phyloP scores from a whole-genome alignment of 2,329 filamentous ascomycete genomes.

The Fusarium penzigii region DNA sequence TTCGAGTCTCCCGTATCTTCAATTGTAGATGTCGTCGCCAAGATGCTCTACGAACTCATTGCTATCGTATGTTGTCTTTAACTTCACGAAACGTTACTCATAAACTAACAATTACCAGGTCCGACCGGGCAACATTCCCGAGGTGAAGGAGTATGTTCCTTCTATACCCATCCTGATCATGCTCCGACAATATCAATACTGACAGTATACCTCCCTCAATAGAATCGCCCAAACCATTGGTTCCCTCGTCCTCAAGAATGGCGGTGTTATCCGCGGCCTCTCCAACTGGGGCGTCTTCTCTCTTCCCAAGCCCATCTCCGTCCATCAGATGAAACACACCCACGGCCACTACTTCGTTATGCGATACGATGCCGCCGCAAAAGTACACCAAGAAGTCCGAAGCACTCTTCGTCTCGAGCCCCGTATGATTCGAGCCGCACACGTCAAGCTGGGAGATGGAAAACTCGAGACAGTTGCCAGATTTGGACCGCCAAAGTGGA shows the following conservation, averaged over 20 bases:
- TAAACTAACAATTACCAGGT: conserved; percentile 57
- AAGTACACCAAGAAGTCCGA: conserved; percentile 73
- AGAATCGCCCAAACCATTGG: conserved; percentile 90
- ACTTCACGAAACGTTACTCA: conserved; percentile 10
- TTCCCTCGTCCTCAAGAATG: conserved; percentile 75
- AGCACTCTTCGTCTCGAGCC: conserved; percentile 82
- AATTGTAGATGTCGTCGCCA: conserved; percentile 38
- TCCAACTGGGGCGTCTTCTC: conserved; percentile 95
- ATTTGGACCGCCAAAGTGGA: conserved; percentile 54
- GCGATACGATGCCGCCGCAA: conserved; percentile 82
- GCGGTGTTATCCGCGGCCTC: conserved; percentile 88
- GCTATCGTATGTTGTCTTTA: conserved; percentile 71
- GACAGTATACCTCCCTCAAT: conserved; percentile 11
- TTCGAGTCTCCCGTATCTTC: conserved; percentile 11
- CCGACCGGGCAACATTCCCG: conserved; percentile 82
- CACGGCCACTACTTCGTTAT: conserved; percentile 96
- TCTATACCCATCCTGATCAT: neutral
- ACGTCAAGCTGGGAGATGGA: conserved; percentile 79
- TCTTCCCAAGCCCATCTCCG: conserved; percentile 76
- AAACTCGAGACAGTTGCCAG: conserved; percentile 53
- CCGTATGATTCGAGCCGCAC: conserved; percentile 81
- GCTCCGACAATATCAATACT: neutral
- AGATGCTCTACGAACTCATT: conserved; percentile 97
- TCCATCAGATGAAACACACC: conserved; percentile 80
- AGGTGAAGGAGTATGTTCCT: conserved; percentile 86